Percentiles rank a stretch among this genome's conserved stretches.
Conservation (phyloP, 371 early-diverging fungal species). For the Mortierella sp. region DNA sequence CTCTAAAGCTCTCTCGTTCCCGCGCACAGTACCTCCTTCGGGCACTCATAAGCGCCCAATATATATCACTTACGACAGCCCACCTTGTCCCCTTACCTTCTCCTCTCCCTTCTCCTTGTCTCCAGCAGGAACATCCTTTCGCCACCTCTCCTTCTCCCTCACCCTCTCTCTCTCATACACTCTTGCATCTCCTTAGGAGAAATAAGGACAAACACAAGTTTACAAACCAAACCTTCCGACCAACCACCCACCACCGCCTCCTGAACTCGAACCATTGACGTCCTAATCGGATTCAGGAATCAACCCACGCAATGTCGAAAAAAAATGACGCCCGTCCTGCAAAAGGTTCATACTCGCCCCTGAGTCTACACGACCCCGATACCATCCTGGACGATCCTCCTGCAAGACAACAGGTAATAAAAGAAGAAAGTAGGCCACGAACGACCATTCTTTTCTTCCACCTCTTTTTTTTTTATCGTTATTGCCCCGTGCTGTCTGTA, state of each 20-base stretch:
- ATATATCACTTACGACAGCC: not conserved
- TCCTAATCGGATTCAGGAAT: constrained; percentile 1
- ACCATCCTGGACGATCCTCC: not conserved
- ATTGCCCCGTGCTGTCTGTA: not conserved
- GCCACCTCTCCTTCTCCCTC: constrained; percentile 6
- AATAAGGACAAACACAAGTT: not conserved
- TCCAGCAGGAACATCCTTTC: not conserved
- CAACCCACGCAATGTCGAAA: constrained; percentile 20
- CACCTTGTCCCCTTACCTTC: not conserved
- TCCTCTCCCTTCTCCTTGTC: not conserved
- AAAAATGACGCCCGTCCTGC: constrained; percentile 11
- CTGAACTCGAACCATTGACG: not conserved
- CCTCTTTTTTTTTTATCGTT: not conserved
- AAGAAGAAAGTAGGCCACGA: not conserved
- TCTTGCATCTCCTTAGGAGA: not conserved
- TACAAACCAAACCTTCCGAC: not conserved
- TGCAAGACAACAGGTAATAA: not conserved
- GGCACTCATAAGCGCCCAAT: no score
- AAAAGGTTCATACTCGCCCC: constrained; percentile 27
- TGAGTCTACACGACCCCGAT: constrained; percentile 25
- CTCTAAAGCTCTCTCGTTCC: not conserved
- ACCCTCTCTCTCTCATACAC: not conserved
- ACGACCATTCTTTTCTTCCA: not conserved
- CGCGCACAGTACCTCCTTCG: not conserved
- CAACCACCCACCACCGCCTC: not conserved